Conservation (phyloP, 805 yeast species). For the Zygotorulaspora florentina region DNA sequence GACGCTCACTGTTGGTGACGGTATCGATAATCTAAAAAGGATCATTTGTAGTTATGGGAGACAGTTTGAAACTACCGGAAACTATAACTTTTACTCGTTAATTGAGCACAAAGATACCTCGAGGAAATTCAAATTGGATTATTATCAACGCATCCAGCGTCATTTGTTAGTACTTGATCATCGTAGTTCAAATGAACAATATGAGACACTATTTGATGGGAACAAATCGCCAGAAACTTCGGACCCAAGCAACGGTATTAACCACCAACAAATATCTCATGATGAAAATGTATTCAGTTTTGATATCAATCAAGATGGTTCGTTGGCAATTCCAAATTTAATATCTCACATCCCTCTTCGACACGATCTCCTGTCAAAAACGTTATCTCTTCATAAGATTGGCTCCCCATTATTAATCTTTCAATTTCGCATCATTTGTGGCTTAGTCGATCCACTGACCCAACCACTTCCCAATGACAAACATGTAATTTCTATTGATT, state of each 20-base stretch:
- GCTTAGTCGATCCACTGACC: constrained; percentile 58
- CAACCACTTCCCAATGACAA: constrained; percentile 62
- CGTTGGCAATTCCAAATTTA: constrained; percentile 21
- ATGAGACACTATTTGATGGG: no score
- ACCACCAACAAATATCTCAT: constrained; percentile 9
- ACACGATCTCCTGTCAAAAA: constrained; percentile 23
- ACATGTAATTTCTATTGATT: constrained; percentile 50
- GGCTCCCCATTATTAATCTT: constrained; percentile 20
- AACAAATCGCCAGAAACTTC: not conserved
- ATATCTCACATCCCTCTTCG: constrained; percentile 22
- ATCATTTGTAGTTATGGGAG: not conserved
- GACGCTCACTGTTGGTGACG: not conserved
- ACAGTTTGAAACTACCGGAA: not conserved
- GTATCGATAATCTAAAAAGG: not conserved
- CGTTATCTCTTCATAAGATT: constrained; percentile 16
- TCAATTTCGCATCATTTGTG: constrained; percentile 33
- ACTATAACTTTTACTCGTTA: not conserved
- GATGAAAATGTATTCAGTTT: constrained; percentile 21
- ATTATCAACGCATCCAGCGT: no score
- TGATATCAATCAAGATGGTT: constrained; percentile 21
- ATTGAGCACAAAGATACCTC: not conserved
- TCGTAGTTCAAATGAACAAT: no score
- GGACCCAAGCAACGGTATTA: not conserved
- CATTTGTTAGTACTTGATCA: no score
- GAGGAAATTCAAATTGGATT: no score